phyloP scores from a whole-genome alignment of 2,329 filamentous ascomycete genomes.

The Aureobasidium melanogenum region DNA sequence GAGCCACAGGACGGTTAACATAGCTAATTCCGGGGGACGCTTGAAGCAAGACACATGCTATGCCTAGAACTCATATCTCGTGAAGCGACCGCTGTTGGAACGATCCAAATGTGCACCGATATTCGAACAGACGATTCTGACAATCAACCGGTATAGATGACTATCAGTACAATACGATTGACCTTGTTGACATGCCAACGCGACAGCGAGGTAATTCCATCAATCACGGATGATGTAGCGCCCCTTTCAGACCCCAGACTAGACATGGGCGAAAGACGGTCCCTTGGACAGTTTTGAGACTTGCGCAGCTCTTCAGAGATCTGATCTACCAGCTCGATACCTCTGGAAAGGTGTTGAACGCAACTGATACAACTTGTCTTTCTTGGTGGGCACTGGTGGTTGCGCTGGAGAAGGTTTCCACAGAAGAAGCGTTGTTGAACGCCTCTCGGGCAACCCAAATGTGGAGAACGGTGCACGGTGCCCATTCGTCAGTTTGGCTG shows the following conservation, averaged over 20 bases:
- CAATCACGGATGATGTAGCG: not conserved
- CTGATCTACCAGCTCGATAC: not conserved
- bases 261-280: no score
- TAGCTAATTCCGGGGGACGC: not conserved
- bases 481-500: not conserved
- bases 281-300: no score
- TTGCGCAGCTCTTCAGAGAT: no score
- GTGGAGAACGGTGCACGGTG: constrained; percentile 2
- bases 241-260: not conserved
- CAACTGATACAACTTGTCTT: not conserved
- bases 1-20: not conserved
- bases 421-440: not conserved
- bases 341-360: no score
- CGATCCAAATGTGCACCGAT: not conserved
- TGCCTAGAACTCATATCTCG: not conserved
- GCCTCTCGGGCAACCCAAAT: constrained; percentile 1
- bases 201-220: not conserved
- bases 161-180: not conserved
- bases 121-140: not conserved
- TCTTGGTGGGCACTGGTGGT: not conserved
- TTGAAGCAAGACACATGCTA: not conserved
- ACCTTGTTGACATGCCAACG: not conserved
- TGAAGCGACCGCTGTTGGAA: not conserved
- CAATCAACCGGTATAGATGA: not conserved
- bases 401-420: not conserved